A percentile compares a stretch with the other conserved stretches of the same genome.
phyloP scores from a whole-genome alignment of 345 rosid species.

The Eucalyptus marginata region DNA sequence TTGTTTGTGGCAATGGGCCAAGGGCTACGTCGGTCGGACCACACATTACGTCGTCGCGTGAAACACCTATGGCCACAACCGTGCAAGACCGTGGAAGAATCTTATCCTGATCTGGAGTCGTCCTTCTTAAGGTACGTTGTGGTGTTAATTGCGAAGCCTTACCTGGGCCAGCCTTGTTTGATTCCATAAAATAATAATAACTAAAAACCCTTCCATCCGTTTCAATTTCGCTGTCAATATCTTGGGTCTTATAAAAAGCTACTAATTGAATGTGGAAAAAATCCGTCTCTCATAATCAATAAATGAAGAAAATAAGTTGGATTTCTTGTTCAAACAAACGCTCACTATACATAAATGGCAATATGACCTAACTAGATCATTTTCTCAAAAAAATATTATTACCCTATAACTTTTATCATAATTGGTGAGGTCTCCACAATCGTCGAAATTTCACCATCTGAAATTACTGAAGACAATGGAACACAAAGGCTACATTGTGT shows the following conservation, averaged over 20 bases:
- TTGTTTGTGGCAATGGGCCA: background rate
- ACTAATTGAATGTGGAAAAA: background rate
- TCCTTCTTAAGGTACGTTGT: background rate
- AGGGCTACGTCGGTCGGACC: background rate
- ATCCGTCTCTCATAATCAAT: background rate
- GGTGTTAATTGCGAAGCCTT: background rate
- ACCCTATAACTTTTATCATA: background rate
- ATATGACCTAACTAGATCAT: background rate
- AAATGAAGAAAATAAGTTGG: background rate
- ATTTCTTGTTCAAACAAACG: no score
- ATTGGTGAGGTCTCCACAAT: background rate
- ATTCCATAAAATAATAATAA: background rate
- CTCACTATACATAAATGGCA: background rate
- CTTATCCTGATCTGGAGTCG: background rate
- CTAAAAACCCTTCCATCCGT: background rate
- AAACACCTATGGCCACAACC: background rate
- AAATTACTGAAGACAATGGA: background rate
- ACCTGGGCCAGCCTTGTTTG: background rate
- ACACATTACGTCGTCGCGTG: background rate
- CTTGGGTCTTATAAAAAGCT: background rate
- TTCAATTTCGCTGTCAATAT: background rate
- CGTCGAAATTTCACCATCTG: accelerated
- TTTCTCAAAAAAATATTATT: no score
- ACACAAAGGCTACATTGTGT: background rate
- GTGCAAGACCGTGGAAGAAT: background rate